Evolutionary conservation across 1,284 basidiomycete genomes (phyloP), one percentile per base, ranked within the genome.

Genomic region (Pisolithus thermaeus): DNA sequence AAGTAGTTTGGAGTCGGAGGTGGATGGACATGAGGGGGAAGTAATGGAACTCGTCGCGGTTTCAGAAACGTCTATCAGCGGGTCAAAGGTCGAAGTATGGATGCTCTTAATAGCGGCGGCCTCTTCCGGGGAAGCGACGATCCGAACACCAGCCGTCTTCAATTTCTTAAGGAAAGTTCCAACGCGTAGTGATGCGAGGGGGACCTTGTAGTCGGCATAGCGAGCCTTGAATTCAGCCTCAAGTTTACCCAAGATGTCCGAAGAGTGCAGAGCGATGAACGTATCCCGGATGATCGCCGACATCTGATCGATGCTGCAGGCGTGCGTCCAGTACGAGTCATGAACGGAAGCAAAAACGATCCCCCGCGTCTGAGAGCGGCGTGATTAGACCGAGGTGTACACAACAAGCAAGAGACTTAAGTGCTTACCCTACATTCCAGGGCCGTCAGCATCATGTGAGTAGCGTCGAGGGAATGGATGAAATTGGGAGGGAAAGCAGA

Each of bases 321-420:
- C 90, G 66, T 99, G 96, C 7, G 96, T 98, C 96, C 96, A 99
- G 74, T 98, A 99, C 1, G 94, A 97, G 68, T 99, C 97, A 70
- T 99, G 96, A 12, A 99, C 97, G 3, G 92, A 91, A 0, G 95
- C 96, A 66, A 98, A 98, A 0, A 87, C 87, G 54, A 97, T 67
- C 45, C 75, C 77, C 61, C 80, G 78, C 18, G 82, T 78, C 85
- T 90, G 54, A 20, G 47, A 28, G 7, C 4, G 23, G 39, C 32
- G 20, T n/a, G 12, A 37, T 63, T 45, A 61, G 46, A 35, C 28
- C 46, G 38, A 32, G 14, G 23, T 12, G 32, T n/a, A 46, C 14
- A 38, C 27, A 40, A 27, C 6, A 44, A 32, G 28, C 28, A 30
- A 28, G 8, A 30, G 8, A 30, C 28, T 30, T 9, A 11, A 14